Conservation (phyloP, 208 protist genomes). For the Trypanosoma scelopori region DNA sequence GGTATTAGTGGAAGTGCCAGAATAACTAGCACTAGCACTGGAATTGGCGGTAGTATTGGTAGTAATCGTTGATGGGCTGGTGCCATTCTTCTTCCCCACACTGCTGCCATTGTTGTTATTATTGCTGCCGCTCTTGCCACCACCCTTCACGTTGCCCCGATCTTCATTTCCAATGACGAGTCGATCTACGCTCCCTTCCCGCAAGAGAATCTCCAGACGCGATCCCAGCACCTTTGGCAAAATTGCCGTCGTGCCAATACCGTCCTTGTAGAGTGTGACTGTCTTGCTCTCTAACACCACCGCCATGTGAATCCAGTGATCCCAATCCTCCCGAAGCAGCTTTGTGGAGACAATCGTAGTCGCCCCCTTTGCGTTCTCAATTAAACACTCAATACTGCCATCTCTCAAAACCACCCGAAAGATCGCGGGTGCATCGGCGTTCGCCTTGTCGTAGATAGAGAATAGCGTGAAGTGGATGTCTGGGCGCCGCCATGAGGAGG, state of each 20-base stretch:
- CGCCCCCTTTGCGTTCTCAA: slow-evolving; percentile 13
- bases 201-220: slow-evolving; percentile 19
- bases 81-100: too few relatives aligned
- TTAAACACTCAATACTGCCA: slow-evolving; percentile 21
- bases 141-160: not conserved
- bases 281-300: slow-evolving; percentile 42
- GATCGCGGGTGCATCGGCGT: not conserved
- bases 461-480: slow-evolving; percentile 38
- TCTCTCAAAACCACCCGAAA: slow-evolving; percentile 24
- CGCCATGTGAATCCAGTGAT: slow-evolving; percentile 52
- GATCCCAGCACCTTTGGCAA: slow-evolving; percentile 23
- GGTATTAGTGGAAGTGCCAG: not conserved
- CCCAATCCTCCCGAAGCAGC: slow-evolving; percentile 38
- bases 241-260: slow-evolving; percentile 23
- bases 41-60: not conserved
- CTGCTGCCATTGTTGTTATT: too few relatives aligned
- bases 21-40: not conserved
- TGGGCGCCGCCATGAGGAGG: slow-evolving; percentile 29
- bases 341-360: slow-evolving; percentile 21
- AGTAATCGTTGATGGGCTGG: too few relatives aligned
- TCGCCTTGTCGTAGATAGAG: slow-evolving; percentile 27
- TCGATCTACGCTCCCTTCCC: slow-evolving; percentile 10
- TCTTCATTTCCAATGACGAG: slow-evolving; percentile 21
- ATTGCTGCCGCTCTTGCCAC: slow-evolving; percentile 7
- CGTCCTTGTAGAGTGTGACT: slow-evolving; percentile 50